phyloP scores from a whole-genome alignment of 106 monocot genomes.

The Allium sativum region DNA sequence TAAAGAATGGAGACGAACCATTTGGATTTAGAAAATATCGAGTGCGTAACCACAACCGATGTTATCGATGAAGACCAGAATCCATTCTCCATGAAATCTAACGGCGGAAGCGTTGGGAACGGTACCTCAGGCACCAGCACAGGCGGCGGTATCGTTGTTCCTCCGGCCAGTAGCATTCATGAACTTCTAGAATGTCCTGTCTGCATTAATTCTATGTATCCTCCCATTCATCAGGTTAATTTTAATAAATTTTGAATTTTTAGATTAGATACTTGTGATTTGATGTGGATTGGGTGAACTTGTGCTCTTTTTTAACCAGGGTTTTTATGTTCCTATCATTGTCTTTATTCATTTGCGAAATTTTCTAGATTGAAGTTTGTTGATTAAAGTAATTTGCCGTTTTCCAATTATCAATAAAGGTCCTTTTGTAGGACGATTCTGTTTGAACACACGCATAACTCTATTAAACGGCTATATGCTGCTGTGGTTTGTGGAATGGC shows the following conservation, averaged over 20 bases:
- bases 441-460: too few relatives aligned
- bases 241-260: not conserved
- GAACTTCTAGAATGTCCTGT: slow-evolving; percentile 78
- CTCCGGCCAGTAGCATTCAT: slow-evolving; percentile 49
- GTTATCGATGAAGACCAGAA: slow-evolving; percentile 36
- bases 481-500: too few relatives aligned
- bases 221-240: slow-evolving; percentile 72
- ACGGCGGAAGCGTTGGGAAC: slow-evolving; percentile 9
- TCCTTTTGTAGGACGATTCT: too few relatives aligned
- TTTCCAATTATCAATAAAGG: too few relatives aligned
- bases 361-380: too few relatives aligned
- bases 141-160: slow-evolving; percentile 22
- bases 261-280: not conserved
- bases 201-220: slow-evolving; percentile 84
- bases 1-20: not conserved
- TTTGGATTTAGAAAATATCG: slow-evolving; percentile 51
- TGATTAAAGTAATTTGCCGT: too few relatives aligned
- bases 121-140: slow-evolving; percentile 9
- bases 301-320: too few relatives aligned
- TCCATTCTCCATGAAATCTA: slow-evolving; percentile 22
- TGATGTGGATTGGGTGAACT: too few relatives aligned
- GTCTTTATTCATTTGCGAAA: too few relatives aligned
- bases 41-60: slow-evolving; percentile 53
- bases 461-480: too few relatives aligned
- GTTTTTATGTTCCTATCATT: too few relatives aligned